Evolutionary conservation across 495 filamentous ascomycete genomes (phyloP), one percentile per base, ranked within the genome.

Genomic region (Bombardia bombarda): DNA sequence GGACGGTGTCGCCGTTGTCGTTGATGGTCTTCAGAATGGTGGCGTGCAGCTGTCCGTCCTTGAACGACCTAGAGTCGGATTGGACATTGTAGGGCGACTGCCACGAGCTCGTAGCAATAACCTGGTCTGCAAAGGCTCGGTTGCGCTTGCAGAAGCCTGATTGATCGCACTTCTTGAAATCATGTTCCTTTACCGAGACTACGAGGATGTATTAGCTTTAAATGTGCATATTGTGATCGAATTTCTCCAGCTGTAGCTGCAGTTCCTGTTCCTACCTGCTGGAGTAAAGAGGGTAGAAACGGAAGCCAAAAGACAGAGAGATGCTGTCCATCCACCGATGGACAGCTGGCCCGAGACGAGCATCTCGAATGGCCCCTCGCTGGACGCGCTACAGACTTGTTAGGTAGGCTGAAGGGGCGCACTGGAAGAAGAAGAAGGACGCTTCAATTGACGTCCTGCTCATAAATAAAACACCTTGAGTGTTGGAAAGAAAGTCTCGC

Each of bases 71-170:
- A 5, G 84, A 82, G 2, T 80, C 69, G 39, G 80, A 63, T 30
- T 81, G 71, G 37, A 97, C 77, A 52, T 75, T 75, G 63, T 96
- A 98, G 1, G 90, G 89, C 13, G 88, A 82, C 44, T 66, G 65
- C 88, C 88, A 95, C 14, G 74, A 70, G 38, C 77, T 79, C 24
- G 73, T 55, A 23, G 76, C 66, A 30, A 75, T 63, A 42, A 76
- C 88, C 40, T 77, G 70, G 59, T 97, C 89, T 46, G 93, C 93
- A 56, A 82, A 86, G 21, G 79, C 84, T 58, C 90, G 81, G 63
- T 95, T 96, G 43, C 92, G 87, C 57, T 85, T 87, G 65, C 93
- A 97, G 72, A 97, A 98, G 43, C 92, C 92, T 0, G 90, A 89
- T 61, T 98, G 92, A 28, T 77, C 66, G 68, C 92, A 98, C 46